Base-by-base conservation (phyloP, 177 flowering plant genomes). In the Vitis hybrid region DNA sequence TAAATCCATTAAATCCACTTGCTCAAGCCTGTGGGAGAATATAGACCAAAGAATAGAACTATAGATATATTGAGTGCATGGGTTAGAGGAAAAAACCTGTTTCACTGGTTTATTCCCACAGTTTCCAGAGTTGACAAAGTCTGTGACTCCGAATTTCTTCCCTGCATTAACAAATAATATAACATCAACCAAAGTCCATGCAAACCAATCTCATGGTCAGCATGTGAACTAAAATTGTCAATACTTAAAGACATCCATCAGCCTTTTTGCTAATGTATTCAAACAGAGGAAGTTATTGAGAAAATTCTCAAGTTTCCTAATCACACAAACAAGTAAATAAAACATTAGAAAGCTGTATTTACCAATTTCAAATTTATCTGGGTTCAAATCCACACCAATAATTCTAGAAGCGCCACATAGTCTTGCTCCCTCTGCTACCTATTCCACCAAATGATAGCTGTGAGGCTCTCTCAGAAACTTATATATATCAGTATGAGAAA, bases 351-450 rank as follows among this genome's bases (percentile, higher is more conserved):
- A 40, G 48, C 48, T 40, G 48, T 40, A 40, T 5, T 40, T 40
- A 40, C 48, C 48, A 7, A 40, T 40, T 40, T 40, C 48, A 40
- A 40, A 40, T 40, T 40, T 40, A 40, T 40, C 48, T 40, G 48
- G 48, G 48, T 40, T 7, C 48, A 40, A 40, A 40, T 40, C 48
- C 48, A 40, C 48, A 40, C 48, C 48, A 40, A 40, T 40, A 40
- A 40, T 40, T 40, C 48, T 40, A 40, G 48, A 40, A 40, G 48
- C 48, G 7, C 48, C 48, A 40, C 48, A 74, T 3, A 88, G 70
- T 71, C 89, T 79, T 18, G 96, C 87, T 61, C 96, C 97, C 70
- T 91, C 94, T 19, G 94, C 92, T 75, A 91, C 96, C 97, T 92
- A 65, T 30, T 54, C 64, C 18, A 72, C 19, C 66, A 70, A 74